Evolutionary conservation across 2,329 filamentous ascomycete genomes (phyloP), one percentile per base, ranked within the genome.

Genomic region (Epicoccum sorghinum): DNA sequence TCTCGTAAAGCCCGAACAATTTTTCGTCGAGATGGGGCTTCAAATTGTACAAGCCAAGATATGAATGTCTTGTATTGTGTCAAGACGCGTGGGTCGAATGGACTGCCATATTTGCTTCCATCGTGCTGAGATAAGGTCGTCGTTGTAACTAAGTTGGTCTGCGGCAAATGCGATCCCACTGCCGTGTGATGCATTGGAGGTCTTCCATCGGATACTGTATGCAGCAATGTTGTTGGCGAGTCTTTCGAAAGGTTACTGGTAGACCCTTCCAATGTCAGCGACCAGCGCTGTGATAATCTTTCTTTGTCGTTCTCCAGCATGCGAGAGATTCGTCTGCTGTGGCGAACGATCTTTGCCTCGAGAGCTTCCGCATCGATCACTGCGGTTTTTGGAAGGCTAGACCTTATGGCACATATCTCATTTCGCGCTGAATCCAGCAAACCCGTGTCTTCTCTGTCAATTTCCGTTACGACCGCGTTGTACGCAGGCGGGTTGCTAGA

Each of bases 291-390:
- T 23, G 47, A 50, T 13, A 44, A 36, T 23, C 27, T 35, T 10
- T 24, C 29, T 10, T 52, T 47, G 33, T 60, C 47, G 14, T 22
- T 29, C 24, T 57, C 49, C 9, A 53, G 24, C 39, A 50, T 33
- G 4, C 13, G 35, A 4, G 43, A 38, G 8, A 48, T 30, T 2
- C 45, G 42, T 12, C 14, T 39, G 33, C 42, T 23, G 12, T 39
- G 24, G 3, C 33, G 24, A 35, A 33, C 9, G 12, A 45, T 39
- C 18, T n/a, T 51, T 4, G 35, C 18, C n/a, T 12, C 24, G 4
- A 44, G 12, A 1, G 33, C 47, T 33, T 38, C 40, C 12, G 24
- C 30, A 4, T 39, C 41, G 13, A 22, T 44, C 22, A 3, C 13
- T 12, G 37, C 10, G 3, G 13, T 37, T 4, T 29, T 52, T 1